These are phyloP conservation scores for Sphagnum magellanicum DNA, from an alignment of 228 moss, liverwort and hornwort genomes.

Conservation along the genomic window DNA sequence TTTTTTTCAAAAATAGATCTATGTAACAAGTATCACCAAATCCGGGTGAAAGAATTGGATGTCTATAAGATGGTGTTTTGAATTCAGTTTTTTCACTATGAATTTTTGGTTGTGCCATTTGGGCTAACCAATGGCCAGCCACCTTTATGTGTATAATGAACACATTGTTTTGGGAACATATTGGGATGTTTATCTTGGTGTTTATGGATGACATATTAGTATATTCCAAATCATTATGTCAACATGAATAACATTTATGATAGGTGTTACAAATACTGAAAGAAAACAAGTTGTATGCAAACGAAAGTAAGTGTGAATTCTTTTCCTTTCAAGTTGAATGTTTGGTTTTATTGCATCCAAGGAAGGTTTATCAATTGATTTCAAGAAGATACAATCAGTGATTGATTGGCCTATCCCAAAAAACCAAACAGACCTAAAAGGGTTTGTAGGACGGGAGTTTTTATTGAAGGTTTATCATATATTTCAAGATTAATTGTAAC, in stretches of 20 bases:
- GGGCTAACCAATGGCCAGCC: conserved; percentile 9
- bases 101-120: conserved; percentile 16
- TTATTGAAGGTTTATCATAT: background rate
- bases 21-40: conserved; percentile 5
- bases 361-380: background rate
- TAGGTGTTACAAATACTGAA: background rate
- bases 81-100: conserved; percentile 6
- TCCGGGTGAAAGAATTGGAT: background rate
- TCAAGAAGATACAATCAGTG: background rate
- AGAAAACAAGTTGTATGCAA: conserved; percentile 1
- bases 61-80: conserved; percentile 3
- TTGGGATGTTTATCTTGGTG: conserved; percentile 3
- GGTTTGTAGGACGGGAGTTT: background rate
- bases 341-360: background rate
- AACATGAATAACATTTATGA: background rate
- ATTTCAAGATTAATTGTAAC: background rate
- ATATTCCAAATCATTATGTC: background rate
- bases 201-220: conserved; percentile 11
- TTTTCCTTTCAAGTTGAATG: background rate
- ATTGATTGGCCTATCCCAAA: background rate
- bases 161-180: background rate
- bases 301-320: conserved; percentile 2
- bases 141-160: conserved; percentile 9
- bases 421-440: background rate
- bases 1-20: conserved; percentile 9